Evolutionary conservation across 371 early-diverging fungal species (phyloP), one percentile per base, ranked within the genome.

Genomic region (Mortierella sp.): DNA sequence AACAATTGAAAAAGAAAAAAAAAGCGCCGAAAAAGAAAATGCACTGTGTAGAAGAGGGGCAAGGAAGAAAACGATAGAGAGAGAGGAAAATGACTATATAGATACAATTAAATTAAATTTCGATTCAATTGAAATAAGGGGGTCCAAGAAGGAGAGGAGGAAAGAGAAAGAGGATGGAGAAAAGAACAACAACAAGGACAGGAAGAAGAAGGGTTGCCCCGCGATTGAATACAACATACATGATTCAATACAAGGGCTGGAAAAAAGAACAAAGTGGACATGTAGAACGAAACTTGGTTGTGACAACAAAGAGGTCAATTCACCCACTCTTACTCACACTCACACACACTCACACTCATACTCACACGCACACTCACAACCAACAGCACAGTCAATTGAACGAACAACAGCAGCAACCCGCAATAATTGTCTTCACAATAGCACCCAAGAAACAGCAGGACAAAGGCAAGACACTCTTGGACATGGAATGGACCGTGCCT

Each of bases 401-500:
- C 42, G 42, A 70, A 42, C 42, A 38, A 13, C 44, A 24, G 44
- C 70, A 34, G 14, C 48, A 48, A 48, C 2, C 14, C 2, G 3
- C 48, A 0, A 8, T 48, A 8, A 8, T 48, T 16, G 1, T 50
- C 50, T 14, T 50, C 50, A 38, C 47, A 52, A 72, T 31, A 52
- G 52, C 26, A 52, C 31, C 34, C 28, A 34, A 47, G 52, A 72
- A 52, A 72, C 73, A 52, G 47, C 50, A 52, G 73, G 73, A 72
- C 47, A 52, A 11, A 26, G 73, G 31, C 50, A 48, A 52, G 73
- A 21, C 34, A 52, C 50, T 50, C 16, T 50, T 50, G 11, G 14
- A 50, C 0, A 50, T 26, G 58, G 63, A 63, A 63, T 63, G 63
- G 63, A 63, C 63, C 63, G 63, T 63, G 63, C 63, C 63, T 63